Conservation (phyloP, 2,329 filamentous ascomycete species). For the Capronia americana region DNA sequence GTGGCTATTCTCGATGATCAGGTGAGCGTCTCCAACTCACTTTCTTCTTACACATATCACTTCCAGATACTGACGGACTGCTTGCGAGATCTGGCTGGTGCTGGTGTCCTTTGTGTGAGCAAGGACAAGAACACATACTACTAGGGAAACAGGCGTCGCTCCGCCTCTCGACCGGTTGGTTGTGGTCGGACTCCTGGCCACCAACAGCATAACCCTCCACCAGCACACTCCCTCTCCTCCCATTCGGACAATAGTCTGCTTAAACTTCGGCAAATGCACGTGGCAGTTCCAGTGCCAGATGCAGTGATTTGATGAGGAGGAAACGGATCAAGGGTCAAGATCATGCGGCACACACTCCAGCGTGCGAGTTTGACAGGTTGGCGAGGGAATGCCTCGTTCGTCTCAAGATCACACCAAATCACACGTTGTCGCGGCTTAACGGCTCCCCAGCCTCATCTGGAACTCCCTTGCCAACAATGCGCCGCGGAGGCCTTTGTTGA, state of each 20-base stretch:
- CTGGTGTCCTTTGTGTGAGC: neutral
- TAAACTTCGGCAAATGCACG: neutral
- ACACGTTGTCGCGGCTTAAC: constrained; percentile 1
- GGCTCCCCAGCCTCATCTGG: constrained; percentile 18
- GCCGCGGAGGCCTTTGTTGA: constrained; percentile 18
- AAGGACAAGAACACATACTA: neutral
- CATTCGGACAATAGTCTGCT: neutral
- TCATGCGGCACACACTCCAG: neutral
- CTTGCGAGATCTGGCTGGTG: neutral
- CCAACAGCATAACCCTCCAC: neutral
- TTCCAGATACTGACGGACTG: neutral
- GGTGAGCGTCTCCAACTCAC: neutral
- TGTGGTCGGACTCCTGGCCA: neutral
- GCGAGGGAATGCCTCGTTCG: constrained; percentile 21
- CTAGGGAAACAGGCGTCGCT: neutral
- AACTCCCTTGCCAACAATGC: constrained; percentile 3
- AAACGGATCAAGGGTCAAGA: neutral
- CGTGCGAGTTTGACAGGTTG: neutral
- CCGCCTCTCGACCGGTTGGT: neutral
- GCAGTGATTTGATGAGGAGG: neutral
- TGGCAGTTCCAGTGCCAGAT: neutral
- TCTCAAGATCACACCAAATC: neutral
- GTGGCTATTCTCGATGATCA: neutral
- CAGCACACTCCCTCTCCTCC: neutral
- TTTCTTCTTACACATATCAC: neutral